phyloP scores from a whole-genome alignment of 2,329 filamentous ascomycete genomes.

The Colletotrichum tropicicola region DNA sequence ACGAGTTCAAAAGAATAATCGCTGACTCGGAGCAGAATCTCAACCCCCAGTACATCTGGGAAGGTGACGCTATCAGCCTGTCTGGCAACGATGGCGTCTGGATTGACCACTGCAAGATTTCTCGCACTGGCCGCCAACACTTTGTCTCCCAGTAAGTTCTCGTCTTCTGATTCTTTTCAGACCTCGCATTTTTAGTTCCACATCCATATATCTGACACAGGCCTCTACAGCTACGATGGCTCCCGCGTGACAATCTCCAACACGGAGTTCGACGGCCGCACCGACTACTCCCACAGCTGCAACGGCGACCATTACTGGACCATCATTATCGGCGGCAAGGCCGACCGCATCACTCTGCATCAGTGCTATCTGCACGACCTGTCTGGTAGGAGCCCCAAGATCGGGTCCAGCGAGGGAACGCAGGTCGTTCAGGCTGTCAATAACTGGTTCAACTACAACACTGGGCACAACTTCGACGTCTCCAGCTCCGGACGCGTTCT shows the following conservation, averaged over 20 bases:
- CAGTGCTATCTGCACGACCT: slow-evolving; percentile 39
- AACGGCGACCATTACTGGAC: slow-evolving; percentile 44
- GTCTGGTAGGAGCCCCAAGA: slow-evolving; percentile 39
- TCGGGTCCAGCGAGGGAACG: slow-evolving; percentile 36
- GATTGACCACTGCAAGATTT: slow-evolving; percentile 49
- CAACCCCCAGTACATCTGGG: slow-evolving; percentile 34
- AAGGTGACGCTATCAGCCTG: slow-evolving; percentile 44
- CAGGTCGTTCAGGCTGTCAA: slow-evolving; percentile 36
- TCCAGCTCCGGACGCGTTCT: slow-evolving; percentile 43
- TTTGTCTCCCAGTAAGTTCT: slow-evolving; percentile 35
- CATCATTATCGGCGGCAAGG: slow-evolving; percentile 40
- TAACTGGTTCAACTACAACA: slow-evolving; percentile 39
- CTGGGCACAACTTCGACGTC: slow-evolving; percentile 60
- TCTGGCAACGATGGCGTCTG: slow-evolving; percentile 43
- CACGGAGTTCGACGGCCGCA: slow-evolving; percentile 49
- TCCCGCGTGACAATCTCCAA: slow-evolving; percentile 47
- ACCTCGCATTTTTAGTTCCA: too few relatives aligned
- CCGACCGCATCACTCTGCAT: slow-evolving; percentile 47
- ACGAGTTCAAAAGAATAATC: slow-evolving; percentile 48
- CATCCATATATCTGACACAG: not conserved
- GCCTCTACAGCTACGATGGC: slow-evolving; percentile 35
- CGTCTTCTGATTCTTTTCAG: slow-evolving; percentile 42
- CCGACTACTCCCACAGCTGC: slow-evolving; percentile 40
- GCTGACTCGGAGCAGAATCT: slow-evolving; percentile 46
- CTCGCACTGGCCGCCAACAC: slow-evolving; percentile 54